Evolutionary conservation across 805 yeast genomes (phyloP), one percentile per base, ranked within the genome.

Genomic region (Suhomyces tanzawaensis): DNA sequence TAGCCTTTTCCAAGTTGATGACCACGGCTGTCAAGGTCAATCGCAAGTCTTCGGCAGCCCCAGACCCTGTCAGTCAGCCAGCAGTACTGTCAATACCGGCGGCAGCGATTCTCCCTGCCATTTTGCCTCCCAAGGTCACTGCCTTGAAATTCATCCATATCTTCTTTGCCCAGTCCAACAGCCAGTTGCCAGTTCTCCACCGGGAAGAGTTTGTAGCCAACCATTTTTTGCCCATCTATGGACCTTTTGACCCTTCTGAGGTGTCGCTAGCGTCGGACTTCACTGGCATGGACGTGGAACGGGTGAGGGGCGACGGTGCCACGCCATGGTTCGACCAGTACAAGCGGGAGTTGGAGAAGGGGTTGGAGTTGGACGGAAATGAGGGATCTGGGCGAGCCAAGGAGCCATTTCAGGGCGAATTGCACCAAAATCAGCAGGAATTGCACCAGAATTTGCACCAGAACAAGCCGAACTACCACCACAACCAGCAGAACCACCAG

Each of bases 111-210:
- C 48, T 53, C 12, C 72, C 78, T 0, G 79, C 82, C 0, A 53
- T 74, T 8, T 63, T 90, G 16, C 93, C 95, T 1, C 73, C 85
- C 1, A 86, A 85, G 49, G 64, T 69, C 16, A 74, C 79, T 22
- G 96, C 96, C 0, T 79, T 83, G 51, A 67, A 71, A 35, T 71
- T 85, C 30, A 52, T 88, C 7, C 71, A 78, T 25, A 67, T 77
- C 2, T 88, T 74, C 56, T 90, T 90, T 53, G 77, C 84, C 15
- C 89, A 84, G 50, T 77, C 90, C 12, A 89, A 90, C 55, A 70
- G 95, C 2, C 96, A 88, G 57, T 58, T 86, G 19, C 96, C 97
- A 0, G 71, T 90, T 3, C 61, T 89, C 33, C 96, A 90, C 56
- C 72, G 96, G 21, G 95, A 87, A 50, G 77, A 74, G 47, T 89